phyloP scores from a whole-genome alignment of 2,329 filamentous ascomycete species.

The Fusarium nanum region DNA sequence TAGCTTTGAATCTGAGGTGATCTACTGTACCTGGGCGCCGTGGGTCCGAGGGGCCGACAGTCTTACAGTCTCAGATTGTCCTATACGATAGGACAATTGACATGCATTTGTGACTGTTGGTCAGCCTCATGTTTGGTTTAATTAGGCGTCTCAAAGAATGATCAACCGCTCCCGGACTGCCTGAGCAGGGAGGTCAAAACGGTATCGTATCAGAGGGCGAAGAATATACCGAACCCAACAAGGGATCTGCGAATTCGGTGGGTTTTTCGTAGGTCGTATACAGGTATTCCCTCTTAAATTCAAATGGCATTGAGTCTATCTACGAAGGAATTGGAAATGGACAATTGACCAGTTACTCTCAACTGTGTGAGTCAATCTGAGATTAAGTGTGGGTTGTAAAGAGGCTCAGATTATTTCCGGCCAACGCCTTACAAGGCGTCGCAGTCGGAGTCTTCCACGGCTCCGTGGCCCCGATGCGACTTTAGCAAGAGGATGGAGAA shows the following conservation, averaged over 20 bases:
- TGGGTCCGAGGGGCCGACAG: constrained; percentile 10
- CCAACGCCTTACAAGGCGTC: not conserved
- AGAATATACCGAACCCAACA: not conserved
- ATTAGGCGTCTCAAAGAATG: not conserved
- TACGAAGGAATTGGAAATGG: not conserved
- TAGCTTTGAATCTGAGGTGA: not conserved
- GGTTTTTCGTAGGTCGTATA: not conserved
- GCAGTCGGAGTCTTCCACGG: not conserved
- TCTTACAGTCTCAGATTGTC: not conserved
- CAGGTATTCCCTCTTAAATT: not conserved
- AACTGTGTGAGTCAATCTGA: not conserved
- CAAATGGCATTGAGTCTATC: not conserved
- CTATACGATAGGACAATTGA: not conserved
- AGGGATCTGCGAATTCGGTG: not conserved
- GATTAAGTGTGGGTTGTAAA: not conserved
- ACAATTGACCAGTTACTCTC: not conserved
- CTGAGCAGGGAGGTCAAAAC: not conserved
- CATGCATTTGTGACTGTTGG: not conserved
- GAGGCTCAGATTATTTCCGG: not conserved
- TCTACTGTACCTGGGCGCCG: not conserved
- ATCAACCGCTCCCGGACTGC: not conserved
- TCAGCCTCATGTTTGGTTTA: not conserved
- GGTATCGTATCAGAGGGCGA: not conserved
- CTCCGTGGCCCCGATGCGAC: not conserved
- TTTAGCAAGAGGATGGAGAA: not conserved